Percentiles rank a stretch among this genome's conserved stretches.
Evolutionary conservation across 331 rosid genomes (phyloP).

Genomic region (Acacia concinna): DNA sequence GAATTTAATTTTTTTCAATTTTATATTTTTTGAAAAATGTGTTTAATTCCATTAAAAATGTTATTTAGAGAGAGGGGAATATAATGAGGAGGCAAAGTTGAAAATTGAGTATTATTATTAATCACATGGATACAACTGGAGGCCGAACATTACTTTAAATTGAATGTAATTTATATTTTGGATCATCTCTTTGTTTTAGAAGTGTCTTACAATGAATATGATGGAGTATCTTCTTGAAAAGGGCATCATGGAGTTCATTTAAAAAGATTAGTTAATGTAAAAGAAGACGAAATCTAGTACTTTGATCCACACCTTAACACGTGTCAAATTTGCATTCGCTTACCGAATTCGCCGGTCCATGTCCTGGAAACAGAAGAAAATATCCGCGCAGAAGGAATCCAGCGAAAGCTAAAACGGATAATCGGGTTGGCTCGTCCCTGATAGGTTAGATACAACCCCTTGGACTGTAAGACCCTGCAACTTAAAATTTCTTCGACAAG

Average conservation of each 20-base stretch:
- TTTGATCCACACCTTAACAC: conserved; percentile 6
- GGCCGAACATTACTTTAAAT: too few species aligned
- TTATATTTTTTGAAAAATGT: too few species aligned
- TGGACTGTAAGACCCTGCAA: background rate
- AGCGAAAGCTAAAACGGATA: conserved; percentile 36
- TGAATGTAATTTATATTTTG: too few species aligned
- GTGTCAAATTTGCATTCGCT: conserved; percentile 27
- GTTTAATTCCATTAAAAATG: too few species aligned
- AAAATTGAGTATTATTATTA: too few species aligned
- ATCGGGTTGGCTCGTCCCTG: conserved; percentile 18
- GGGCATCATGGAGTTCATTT: background rate
- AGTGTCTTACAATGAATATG: too few species aligned
- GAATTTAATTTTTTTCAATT: too few species aligned
- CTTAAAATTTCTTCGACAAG: background rate
- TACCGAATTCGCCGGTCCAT: background rate
- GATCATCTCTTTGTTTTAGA: too few species aligned
- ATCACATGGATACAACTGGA: too few species aligned
- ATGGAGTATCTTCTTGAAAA: background rate
- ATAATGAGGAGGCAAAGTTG: too few species aligned
- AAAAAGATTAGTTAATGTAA: background rate
- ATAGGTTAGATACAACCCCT: conserved; percentile 20
- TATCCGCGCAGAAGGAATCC: conserved; percentile 36
- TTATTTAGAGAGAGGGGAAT: too few species aligned
- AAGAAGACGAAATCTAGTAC: background rate
- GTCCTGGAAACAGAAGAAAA: background rate